Evolutionary conservation across 805 yeast genomes (phyloP).

Genomic region (Wickerhamiella sorbophila): DNA sequence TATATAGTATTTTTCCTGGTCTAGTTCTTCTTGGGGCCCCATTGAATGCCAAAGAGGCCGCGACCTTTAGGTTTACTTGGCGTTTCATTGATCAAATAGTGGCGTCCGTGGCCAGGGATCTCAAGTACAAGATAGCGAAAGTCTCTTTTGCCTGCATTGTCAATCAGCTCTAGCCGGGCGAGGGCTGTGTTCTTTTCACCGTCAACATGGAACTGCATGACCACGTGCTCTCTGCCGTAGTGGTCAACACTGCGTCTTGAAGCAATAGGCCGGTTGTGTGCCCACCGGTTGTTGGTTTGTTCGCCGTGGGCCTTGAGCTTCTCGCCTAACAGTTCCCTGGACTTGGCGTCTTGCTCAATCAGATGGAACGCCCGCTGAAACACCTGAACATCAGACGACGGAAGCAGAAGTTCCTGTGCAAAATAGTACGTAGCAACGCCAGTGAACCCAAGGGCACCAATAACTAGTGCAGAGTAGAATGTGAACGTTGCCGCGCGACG

Average conservation of each 20-base stretch:
- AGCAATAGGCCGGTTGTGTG: slow-evolving; percentile 73
- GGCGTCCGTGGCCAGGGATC: slow-evolving; percentile 53
- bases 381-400: slow-evolving; percentile 82
- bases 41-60: slow-evolving; percentile 47
- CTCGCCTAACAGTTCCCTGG: slow-evolving; percentile 43
- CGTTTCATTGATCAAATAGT: slow-evolving; percentile 41
- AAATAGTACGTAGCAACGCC: slow-evolving; percentile 58
- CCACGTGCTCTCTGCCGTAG: slow-evolving; percentile 65
- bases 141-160: slow-evolving; percentile 37
- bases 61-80: slow-evolving; percentile 36
- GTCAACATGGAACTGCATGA: slow-evolving; percentile 79
- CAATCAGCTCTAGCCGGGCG: slow-evolving; percentile 65
- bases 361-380: slow-evolving; percentile 74
- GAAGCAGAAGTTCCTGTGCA: slow-evolving; percentile 66
- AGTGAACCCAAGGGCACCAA: slow-evolving; percentile 24
- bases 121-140: slow-evolving; percentile 63
- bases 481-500: slow-evolving; percentile 22
- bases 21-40: slow-evolving; percentile 62
- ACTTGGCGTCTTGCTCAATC: slow-evolving; percentile 51
- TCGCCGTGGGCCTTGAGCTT: slow-evolving; percentile 80
- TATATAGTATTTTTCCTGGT: not conserved
- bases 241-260: slow-evolving; percentile 44
- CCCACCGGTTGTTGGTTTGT: slow-evolving; percentile 52
- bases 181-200: slow-evolving; percentile 50
- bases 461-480: slow-evolving; percentile 23